Percentiles rank a stretch among this genome's conserved stretches.
Conservation (phyloP, 345 rosid species). For the Eucalyptus sp. region DNA sequence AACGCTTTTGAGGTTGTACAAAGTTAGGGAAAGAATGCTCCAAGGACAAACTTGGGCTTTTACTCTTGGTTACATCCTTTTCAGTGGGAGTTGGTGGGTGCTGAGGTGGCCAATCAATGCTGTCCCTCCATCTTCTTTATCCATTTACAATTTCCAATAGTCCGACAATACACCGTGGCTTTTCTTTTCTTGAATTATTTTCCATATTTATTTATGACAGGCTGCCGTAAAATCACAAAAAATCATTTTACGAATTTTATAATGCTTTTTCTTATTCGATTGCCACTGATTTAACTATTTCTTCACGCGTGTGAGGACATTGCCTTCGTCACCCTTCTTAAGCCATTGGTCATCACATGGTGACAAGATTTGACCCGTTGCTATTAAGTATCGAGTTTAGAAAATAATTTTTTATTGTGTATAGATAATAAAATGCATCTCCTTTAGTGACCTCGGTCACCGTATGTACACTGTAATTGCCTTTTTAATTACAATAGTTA, state of each 20-base stretch:
- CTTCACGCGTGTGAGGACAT: not conserved
- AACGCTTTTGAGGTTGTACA: not conserved
- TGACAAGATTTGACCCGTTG: not conserved
- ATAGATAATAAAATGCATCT: not conserved
- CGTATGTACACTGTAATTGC: fast-evolving
- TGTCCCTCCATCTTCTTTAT: not conserved
- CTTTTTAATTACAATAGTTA: not conserved
- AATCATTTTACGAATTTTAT: not conserved
- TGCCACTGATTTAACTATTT: too few species aligned
- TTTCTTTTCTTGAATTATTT: not conserved
- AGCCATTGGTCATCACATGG: not conserved
- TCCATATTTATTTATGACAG: not conserved
- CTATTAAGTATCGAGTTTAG: not conserved
- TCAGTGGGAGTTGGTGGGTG: not conserved
- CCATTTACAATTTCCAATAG: not conserved
- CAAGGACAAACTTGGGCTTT: not conserved
- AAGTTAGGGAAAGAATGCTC: not conserved
- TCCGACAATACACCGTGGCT: not conserved
- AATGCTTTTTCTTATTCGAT: too few species aligned
- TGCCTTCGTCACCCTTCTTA: not conserved
- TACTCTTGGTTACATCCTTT: not conserved
- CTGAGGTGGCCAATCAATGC: not conserved
- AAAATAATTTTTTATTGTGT: not conserved
- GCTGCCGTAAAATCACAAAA: not conserved
- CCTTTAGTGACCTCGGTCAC: not conserved